A percentile compares a stretch with the other conserved stretches of the same genome.
phyloP scores from a whole-genome alignment of 495 filamentous ascomycete species.

The Aspergillus ostianus region DNA sequence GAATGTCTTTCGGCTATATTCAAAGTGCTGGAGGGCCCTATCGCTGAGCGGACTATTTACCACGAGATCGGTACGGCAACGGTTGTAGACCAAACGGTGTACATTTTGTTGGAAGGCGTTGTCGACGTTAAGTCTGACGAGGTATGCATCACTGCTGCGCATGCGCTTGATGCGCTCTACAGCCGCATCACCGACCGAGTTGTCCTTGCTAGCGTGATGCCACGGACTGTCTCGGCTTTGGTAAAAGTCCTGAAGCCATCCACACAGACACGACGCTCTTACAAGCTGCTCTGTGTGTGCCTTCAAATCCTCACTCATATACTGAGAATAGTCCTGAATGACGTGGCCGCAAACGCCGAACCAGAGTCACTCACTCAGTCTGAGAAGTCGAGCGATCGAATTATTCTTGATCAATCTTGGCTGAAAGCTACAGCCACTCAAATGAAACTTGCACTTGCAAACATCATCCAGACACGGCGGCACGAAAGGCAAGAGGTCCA shows the following conservation, averaged over 20 bases:
- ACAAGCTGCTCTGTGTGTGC: slow-evolving; percentile 59
- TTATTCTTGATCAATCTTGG: slow-evolving; percentile 62
- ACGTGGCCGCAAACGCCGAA: slow-evolving; percentile 34
- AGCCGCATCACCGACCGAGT: slow-evolving; percentile 63
- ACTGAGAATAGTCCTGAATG: slow-evolving; percentile 63
- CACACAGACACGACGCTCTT: slow-evolving; percentile 60
- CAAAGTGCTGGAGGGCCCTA: slow-evolving; percentile 35
- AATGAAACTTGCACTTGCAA: slow-evolving; percentile 80
- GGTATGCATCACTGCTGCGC: slow-evolving; percentile 65
- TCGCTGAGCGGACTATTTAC: slow-evolving; percentile 58
- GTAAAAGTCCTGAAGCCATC: slow-evolving; percentile 71
- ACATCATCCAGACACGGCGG: slow-evolving; percentile 72
- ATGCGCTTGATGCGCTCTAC: slow-evolving; percentile 62
- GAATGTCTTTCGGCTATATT: slow-evolving; percentile 56
- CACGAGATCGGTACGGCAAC: slow-evolving; percentile 55
- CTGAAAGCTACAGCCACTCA: slow-evolving; percentile 76
- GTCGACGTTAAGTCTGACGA: slow-evolving; percentile 56
- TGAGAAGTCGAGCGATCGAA: slow-evolving; percentile 33
- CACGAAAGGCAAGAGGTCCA: slow-evolving; percentile 73
- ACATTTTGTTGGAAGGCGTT: slow-evolving; percentile 71
- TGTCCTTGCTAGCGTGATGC: slow-evolving; percentile 78
- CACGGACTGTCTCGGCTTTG: slow-evolving; percentile 81
- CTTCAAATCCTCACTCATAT: slow-evolving; percentile 59
- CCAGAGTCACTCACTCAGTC: slow-evolving; percentile 19
- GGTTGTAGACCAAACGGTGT: slow-evolving; percentile 79